Evolutionary conservation across 1,284 basidiomycete genomes (phyloP), one percentile per base, ranked within the genome.

Genomic region (Trichosporon asahii): DNA sequence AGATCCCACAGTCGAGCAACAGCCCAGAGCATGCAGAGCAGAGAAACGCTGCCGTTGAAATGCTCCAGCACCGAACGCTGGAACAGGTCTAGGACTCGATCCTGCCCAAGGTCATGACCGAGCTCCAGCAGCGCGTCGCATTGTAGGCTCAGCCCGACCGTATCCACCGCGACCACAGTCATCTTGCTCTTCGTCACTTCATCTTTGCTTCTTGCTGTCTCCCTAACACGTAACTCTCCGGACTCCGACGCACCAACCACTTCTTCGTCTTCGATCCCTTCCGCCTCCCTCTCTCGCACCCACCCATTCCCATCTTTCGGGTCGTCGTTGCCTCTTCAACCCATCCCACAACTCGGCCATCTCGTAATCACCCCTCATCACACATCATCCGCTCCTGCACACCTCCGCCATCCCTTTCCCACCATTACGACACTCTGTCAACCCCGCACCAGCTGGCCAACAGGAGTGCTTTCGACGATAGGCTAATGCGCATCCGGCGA

Each of bases 261-360:
- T n/a, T n/a, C 49, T 12, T 23, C n/a, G 21, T 21, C 49, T 11
- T 25, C 49, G 21, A 23, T 53, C 21, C 49, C 21, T 7, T 53
- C 49, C 49, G 23, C 21, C 23, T 23, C 49, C 49, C 49, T 11
- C 21, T 23, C 49, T 25, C 23, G 49, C 23, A 53, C 49, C 49
- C 49, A 23, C 49, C n/a, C 49, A 21, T 7, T 23, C 49, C 49
- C 23, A 25, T 53, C 49, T 53, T 53, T 53, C 23, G 49, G 49
- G 23, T 53, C 49, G 1, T 23, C n/a, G 49, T 21, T 25, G 12
- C 12, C n/a, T 1, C 9, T 8, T 9, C 23, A 21, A 21, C 11
- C 49, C 49, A 53, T 25, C 49, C 49, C 49, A 53, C 49, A 53
- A 53, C 49, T 53, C 49, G 49, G 49, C 49, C 49, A 53, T 53